phyloP scores from a whole-genome alignment of 371 early-diverging fungal genomes.

The Choanephora cucurbitarum region DNA sequence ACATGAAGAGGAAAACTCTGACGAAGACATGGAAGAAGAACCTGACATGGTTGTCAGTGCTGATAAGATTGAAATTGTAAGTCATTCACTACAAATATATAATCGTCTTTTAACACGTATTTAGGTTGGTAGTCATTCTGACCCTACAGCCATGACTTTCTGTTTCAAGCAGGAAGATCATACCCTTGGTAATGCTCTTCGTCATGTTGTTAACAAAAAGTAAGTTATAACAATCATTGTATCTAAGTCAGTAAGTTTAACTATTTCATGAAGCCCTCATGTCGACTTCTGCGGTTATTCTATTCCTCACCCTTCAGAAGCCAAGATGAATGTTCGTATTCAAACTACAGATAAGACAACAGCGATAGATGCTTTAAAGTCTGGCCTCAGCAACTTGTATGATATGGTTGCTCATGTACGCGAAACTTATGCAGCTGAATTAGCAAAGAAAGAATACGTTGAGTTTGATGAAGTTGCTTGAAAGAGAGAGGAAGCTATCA shows the following conservation, averaged over 20 bases:
- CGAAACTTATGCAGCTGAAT: constrained; percentile 60
- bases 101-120: too few species aligned
- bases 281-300: constrained; percentile 99
- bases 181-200: constrained; percentile 93
- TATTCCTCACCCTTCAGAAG: constrained; percentile 99
- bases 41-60: constrained; percentile 36
- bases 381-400: constrained; percentile 83
- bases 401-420: constrained; percentile 71
- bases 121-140: constrained; percentile 61
- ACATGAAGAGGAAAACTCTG: constrained; percentile 30
- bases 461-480: constrained; percentile 37
- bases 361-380: constrained; percentile 82
- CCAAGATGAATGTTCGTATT: constrained; percentile 90
- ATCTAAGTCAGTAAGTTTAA: too few species aligned
- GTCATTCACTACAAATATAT: too few species aligned
- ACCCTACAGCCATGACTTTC: constrained; percentile 84
- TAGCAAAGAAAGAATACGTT: constrained; percentile 39
- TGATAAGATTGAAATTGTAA: constrained; percentile 58
- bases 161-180: constrained; percentile 93
- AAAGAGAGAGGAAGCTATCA: too few species aligned
- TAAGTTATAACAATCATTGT: too few species aligned
- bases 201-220: constrained; percentile 95
- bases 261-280: constrained; percentile 60
- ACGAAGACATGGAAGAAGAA: constrained; percentile 40
- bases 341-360: constrained; percentile 87